These are phyloP conservation scores for Phanerochaete sordida DNA, from an alignment of 768 basidiomycete species.

Conservation along the genomic window DNA sequence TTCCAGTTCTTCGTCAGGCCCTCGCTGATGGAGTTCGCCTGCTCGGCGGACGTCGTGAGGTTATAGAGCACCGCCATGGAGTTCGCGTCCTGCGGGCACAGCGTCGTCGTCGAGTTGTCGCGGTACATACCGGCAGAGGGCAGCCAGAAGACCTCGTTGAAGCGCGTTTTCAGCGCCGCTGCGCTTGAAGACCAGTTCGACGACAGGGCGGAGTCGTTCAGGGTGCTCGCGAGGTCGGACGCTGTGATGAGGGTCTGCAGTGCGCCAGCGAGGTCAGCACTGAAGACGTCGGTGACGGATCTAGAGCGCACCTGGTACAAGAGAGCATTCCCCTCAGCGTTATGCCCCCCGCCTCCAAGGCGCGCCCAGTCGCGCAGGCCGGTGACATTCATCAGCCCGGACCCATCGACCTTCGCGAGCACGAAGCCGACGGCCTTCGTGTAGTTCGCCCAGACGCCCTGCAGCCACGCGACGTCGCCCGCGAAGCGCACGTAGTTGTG, in stretches of 20 bases:
- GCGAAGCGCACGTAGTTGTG: slow-evolving; percentile 56
- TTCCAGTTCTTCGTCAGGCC: slow-evolving; percentile 53
- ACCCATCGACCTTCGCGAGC: slow-evolving; percentile 45
- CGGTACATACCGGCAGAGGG: slow-evolving; percentile 45
- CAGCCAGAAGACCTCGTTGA: slow-evolving; percentile 53
- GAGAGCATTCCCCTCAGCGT: slow-evolving; percentile 54
- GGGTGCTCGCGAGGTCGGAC: slow-evolving; percentile 38
- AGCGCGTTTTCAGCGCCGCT: slow-evolving; percentile 42
- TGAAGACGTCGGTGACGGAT: not conserved
- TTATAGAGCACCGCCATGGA: slow-evolving; percentile 53
- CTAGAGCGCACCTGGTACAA: slow-evolving; percentile 37
- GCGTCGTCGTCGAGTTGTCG: slow-evolving; percentile 49
- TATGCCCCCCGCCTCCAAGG: slow-evolving; percentile 51
- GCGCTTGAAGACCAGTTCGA: slow-evolving; percentile 42
- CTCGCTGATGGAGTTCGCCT: slow-evolving; percentile 40
- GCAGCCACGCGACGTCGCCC: slow-evolving; percentile 50
- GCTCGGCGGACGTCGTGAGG: slow-evolving; percentile 37
- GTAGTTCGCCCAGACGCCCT: slow-evolving; percentile 49
- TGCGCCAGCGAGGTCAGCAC: not conserved
- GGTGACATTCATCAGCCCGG: slow-evolving; percentile 53
- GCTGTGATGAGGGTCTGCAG: slow-evolving; percentile 46
- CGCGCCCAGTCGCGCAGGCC: slow-evolving; percentile 58
- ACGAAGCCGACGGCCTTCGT: slow-evolving; percentile 54
- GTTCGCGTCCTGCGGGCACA: slow-evolving; percentile 57
- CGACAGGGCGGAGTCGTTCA: slow-evolving; percentile 34